Conservation (phyloP, 2,329 filamentous ascomycete genomes). For the Didymella pomorum region DNA sequence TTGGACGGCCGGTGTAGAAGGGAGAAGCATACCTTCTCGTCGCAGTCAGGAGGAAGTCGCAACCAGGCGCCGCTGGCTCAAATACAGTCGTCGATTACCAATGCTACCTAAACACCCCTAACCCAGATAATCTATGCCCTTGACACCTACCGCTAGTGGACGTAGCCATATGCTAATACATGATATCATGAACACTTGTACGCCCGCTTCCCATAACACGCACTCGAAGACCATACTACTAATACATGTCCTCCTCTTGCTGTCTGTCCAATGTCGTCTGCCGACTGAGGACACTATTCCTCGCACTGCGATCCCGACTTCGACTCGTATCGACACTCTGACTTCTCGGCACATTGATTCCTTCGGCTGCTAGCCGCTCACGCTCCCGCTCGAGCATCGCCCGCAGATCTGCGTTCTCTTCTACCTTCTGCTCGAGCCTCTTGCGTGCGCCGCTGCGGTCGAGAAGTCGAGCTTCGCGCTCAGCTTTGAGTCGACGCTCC, state of each 20-base stretch:
- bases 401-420: slow-evolving; percentile 75
- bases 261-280: slow-evolving; percentile 10
- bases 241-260: slow-evolving; percentile 21
- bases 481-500: slow-evolving; percentile 86
- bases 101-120: slow-evolving; percentile 3
- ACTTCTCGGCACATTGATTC: slow-evolving; percentile 26
- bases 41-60: neutral
- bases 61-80: neutral
- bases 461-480: slow-evolving; percentile 83
- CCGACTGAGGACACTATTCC: slow-evolving; percentile 36
- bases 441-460: slow-evolving; percentile 85
- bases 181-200: slow-evolving; percentile 6
- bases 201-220: neutral
- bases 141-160: slow-evolving; percentile 3
- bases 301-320: slow-evolving; percentile 23
- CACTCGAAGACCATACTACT: slow-evolving; percentile 1
- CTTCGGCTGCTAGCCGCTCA: slow-evolving; percentile 38
- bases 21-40: neutral
- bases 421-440: slow-evolving; percentile 77
- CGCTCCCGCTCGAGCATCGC: slow-evolving; percentile 69
- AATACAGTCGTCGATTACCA: neutral
- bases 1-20: too few species aligned
- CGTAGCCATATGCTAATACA: slow-evolving; percentile 16
- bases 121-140: neutral
- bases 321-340: slow-evolving; percentile 27